Conservation (phyloP, 1,284 basidiomycete genomes). For the Farysia itapuensis region DNA sequence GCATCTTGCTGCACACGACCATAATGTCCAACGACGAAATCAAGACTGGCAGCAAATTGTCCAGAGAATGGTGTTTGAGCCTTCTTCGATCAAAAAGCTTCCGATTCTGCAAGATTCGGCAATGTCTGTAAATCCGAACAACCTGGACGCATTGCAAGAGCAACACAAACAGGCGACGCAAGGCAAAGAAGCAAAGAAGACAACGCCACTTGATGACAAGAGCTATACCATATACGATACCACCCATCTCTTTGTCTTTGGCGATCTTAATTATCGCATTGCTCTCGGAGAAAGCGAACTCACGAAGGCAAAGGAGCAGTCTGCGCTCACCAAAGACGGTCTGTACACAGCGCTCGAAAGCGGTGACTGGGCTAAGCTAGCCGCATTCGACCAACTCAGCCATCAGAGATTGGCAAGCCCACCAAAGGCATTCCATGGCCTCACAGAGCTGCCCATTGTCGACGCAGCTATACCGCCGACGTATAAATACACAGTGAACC, state of each 20-base stretch:
- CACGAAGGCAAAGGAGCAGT: constrained; percentile 1
- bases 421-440: constrained; percentile 47
- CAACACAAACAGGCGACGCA: constrained; percentile 59
- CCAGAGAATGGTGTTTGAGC: constrained; percentile 73
- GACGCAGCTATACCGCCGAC: constrained; percentile 46
- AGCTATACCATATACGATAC: constrained; percentile 57
- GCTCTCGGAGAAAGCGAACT: constrained; percentile 36
- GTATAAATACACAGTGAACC: constrained; percentile 54
- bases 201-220: constrained; percentile 41
- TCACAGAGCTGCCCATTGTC: constrained; percentile 43
- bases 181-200: constrained; percentile 70
- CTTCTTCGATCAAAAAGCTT: constrained; percentile 23
- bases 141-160: constrained; percentile 54
- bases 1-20: constrained; percentile 82
- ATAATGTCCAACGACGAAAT: constrained; percentile 73
- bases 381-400: constrained; percentile 51
- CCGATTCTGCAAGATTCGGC: constrained; percentile 29
- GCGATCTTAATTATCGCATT: constrained; percentile 60
- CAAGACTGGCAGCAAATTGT: constrained; percentile 79
- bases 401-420: constrained; percentile 22
- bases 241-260: constrained; percentile 57
- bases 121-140: constrained; percentile 6
- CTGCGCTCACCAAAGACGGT: constrained; percentile 19
- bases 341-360: constrained; percentile 27
- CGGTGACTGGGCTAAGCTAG: constrained; percentile 42